A percentile compares a stretch with the other conserved stretches of the same genome.
phyloP scores from a whole-genome alignment of 2,329 filamentous ascomycete species.

The Fusarium proliferatum region DNA sequence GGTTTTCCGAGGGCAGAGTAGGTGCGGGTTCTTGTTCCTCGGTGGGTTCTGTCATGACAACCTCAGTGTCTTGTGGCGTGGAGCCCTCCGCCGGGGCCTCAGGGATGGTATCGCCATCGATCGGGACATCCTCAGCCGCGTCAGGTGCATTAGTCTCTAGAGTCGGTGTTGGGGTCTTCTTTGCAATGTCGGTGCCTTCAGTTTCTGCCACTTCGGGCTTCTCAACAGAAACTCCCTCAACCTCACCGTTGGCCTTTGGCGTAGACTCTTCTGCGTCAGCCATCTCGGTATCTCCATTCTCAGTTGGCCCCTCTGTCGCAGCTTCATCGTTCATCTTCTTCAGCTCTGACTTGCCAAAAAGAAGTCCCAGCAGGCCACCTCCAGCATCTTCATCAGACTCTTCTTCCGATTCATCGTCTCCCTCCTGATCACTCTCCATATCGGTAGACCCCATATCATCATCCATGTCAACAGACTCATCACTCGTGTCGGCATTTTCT shows the following conservation, averaged over 20 bases:
- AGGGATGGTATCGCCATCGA: background rate
- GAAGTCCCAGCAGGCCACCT: constrained; percentile 63
- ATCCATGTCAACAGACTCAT: constrained; percentile 76
- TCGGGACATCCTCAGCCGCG: background rate
- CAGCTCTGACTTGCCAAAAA: constrained; percentile 70
- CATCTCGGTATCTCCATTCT: constrained; percentile 43
- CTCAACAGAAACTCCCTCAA: constrained; percentile 48
- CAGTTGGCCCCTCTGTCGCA: constrained; percentile 16
- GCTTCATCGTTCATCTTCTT: constrained; percentile 61
- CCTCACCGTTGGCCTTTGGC: constrained; percentile 42
- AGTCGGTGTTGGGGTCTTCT: background rate
- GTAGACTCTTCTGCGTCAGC: constrained; percentile 19
- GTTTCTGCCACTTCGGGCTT: constrained; percentile 44
- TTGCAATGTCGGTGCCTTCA: background rate
- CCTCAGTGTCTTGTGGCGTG: constrained; percentile 36
- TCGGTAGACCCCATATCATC: constrained; percentile 72
- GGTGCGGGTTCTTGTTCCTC: constrained; percentile 39
- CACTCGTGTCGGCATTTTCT: constrained; percentile 61
- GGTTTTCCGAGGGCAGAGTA: constrained; percentile 44
- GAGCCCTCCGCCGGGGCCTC: background rate
- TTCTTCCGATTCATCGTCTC: constrained; percentile 58
- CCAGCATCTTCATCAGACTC: constrained; percentile 56
- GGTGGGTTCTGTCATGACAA: constrained; percentile 46
- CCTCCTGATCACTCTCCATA: constrained; percentile 56
- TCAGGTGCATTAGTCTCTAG: background rate